Evolutionary conservation across 352 stramenopile genomes (phyloP).

Genomic region (Phytophthora palmivora): DNA sequence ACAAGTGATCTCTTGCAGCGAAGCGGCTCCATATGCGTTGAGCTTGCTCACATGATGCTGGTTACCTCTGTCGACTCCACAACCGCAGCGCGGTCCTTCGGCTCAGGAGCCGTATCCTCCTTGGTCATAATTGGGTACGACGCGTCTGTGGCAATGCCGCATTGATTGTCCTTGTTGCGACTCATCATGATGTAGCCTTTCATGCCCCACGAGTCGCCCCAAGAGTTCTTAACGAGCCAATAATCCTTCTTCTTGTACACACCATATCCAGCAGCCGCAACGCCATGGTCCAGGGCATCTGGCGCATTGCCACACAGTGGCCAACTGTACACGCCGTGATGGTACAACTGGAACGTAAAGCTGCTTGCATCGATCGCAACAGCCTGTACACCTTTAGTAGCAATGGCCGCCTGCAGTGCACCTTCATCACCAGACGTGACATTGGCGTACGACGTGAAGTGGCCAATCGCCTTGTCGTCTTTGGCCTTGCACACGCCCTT

Average conservation of each 20-base stretch:
- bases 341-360: slow-evolving; percentile 84
- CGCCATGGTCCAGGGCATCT: slow-evolving; percentile 96
- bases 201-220: slow-evolving; percentile 89
- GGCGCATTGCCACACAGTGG: slow-evolving; percentile 62
- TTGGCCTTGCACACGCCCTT: slow-evolving; percentile 86
- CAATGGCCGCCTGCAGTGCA: slow-evolving; percentile 85
- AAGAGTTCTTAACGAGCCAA: slow-evolving; percentile 96
- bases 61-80: slow-evolving; percentile 34
- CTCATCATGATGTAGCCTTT: slow-evolving; percentile 91
- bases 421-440: slow-evolving; percentile 75
- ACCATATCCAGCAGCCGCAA: slow-evolving; percentile 94
- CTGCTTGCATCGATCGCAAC: slow-evolving; percentile 89
- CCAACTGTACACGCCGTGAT: slow-evolving; percentile 70
- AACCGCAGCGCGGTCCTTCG: slow-evolving; percentile 3
- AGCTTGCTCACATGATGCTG: slow-evolving; percentile 35
- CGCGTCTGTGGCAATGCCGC: slow-evolving; percentile 91
- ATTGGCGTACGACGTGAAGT: slow-evolving; percentile 85
- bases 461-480: slow-evolving; percentile 71
- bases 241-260: slow-evolving; percentile 86
- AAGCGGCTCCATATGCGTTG: not conserved
- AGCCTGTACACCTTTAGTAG: slow-evolving; percentile 75
- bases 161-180: slow-evolving; percentile 92
- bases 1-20: not conserved
- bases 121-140: slow-evolving; percentile 68
- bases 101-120: slow-evolving; percentile 10